phyloP scores from a whole-genome alignment of 441 rosid genomes.

The Erodium chrysanthum region DNA sequence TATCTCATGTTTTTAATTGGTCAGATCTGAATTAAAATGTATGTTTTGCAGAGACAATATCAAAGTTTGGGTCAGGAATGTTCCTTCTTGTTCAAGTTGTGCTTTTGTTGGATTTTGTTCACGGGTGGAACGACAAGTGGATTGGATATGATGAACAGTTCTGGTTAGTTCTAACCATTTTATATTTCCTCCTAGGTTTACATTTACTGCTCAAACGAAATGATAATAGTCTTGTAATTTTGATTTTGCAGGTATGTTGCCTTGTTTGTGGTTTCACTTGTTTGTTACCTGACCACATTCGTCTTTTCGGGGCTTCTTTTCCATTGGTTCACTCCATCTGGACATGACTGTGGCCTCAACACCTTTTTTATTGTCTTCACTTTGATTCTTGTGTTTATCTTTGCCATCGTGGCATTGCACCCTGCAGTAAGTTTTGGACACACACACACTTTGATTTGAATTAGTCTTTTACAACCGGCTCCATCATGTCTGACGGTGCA shows the following conservation, averaged over 20 bases:
- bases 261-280: constrained; percentile 64
- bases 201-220: neutral
- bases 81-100: constrained; percentile 88
- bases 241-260: constrained; percentile 60
- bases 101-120: constrained; percentile 70
- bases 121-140: constrained; percentile 94
- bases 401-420: constrained; percentile 63
- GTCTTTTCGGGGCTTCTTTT: constrained; percentile 69
- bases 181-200: no score
- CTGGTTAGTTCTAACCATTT: constrained; percentile 41
- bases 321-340: constrained; percentile 94
- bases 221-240: constrained; percentile 1
- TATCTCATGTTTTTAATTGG: no score
- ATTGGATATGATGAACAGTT: constrained; percentile 89
- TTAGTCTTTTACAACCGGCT: no score
- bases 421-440: constrained; percentile 49
- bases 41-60: constrained; percentile 39
- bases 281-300: constrained; percentile 73
- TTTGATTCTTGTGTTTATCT: constrained; percentile 68
- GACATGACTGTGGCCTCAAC: constrained; percentile 85
- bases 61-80: constrained; percentile 87
- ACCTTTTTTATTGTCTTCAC: constrained; percentile 85
- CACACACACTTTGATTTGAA: no score
- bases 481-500: constrained; percentile 12
- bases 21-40: neutral